phyloP scores from a whole-genome alignment of 2,329 filamentous ascomycete genomes.

The Simplicillium aogashimaense region DNA sequence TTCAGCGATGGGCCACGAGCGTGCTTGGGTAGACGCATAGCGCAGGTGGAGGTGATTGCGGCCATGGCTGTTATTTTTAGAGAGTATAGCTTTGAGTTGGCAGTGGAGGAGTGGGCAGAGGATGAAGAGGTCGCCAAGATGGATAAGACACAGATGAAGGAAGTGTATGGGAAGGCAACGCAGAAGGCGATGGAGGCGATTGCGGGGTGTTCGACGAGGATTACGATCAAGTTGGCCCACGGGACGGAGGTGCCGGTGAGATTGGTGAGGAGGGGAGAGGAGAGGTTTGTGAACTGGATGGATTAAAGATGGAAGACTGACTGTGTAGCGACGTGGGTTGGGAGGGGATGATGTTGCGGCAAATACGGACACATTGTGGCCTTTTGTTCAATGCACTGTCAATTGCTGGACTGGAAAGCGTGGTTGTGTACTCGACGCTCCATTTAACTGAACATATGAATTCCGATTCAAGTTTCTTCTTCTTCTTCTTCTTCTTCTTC shows the following conservation, averaged over 20 bases:
- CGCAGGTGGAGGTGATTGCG: slow-evolving; percentile 48
- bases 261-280: slow-evolving; percentile 58
- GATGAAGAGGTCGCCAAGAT: slow-evolving; percentile 45
- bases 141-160: slow-evolving; percentile 31
- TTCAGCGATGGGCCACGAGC: slow-evolving; percentile 49
- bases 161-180: slow-evolving; percentile 53
- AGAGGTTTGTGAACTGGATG: slow-evolving; percentile 49
- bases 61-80: slow-evolving; percentile 45
- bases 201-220: slow-evolving; percentile 45
- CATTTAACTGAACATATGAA: too few relatives aligned
- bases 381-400: too few relatives aligned
- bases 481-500: too few relatives aligned
- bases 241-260: slow-evolving; percentile 52
- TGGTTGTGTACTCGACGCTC: too few relatives aligned
- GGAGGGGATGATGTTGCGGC: too few relatives aligned
- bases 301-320: slow-evolving; percentile 6
- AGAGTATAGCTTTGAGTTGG: slow-evolving; percentile 59
- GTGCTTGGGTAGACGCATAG: slow-evolving; percentile 48
- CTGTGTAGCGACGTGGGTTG: not conserved
- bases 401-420: too few relatives aligned
- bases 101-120: slow-evolving; percentile 48
- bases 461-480: too few relatives aligned
- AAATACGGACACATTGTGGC: too few relatives aligned
- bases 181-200: slow-evolving; percentile 41
- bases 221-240: slow-evolving; percentile 64